phyloP scores from a whole-genome alignment of 2,329 filamentous ascomycete species.

The Aspergillus sp. region DNA sequence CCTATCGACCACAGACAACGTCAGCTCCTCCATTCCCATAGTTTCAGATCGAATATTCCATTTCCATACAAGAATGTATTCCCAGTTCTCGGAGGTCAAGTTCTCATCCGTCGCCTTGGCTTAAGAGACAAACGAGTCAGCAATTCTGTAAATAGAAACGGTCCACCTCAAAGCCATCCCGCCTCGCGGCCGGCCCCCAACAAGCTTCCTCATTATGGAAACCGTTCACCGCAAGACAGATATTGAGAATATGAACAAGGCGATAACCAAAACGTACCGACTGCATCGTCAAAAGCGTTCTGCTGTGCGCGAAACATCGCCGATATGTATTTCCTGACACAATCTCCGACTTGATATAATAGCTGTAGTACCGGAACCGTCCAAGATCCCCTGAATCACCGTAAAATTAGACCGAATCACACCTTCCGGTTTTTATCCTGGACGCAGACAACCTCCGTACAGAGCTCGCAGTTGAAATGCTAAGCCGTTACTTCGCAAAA shows the following conservation, averaged over 20 bases:
- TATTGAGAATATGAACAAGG: too few species aligned
- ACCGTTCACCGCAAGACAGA: neutral
- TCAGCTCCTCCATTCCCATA: slow-evolving; percentile 8
- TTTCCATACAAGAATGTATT: slow-evolving; percentile 57
- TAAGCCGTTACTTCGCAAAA: too few species aligned
- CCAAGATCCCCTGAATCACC: neutral
- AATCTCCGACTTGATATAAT: neutral
- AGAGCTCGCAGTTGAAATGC: too few species aligned
- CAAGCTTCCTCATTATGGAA: neutral
- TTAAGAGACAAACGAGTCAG: slow-evolving; percentile 32
- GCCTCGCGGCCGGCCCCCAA: too few species aligned
- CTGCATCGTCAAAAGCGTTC: slow-evolving; percentile 66
- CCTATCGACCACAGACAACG: slow-evolving; percentile 31
- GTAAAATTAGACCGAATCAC: neutral
- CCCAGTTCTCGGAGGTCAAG: slow-evolving; percentile 80
- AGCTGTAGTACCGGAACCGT: too few species aligned
- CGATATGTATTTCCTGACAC: slow-evolving; percentile 7
- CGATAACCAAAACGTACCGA: slow-evolving; percentile 46
- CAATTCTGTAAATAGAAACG: slow-evolving; percentile 1
- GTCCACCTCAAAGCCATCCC: too few species aligned
- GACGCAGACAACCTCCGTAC: too few species aligned
- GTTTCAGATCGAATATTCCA: neutral
- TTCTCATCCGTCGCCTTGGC: slow-evolving; percentile 95
- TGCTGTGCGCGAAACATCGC: slow-evolving; percentile 58
- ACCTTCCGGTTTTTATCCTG: too few species aligned